phyloP scores from a whole-genome alignment of 192 early-diverging fungal genomes.

The Haplosporangium gracile region DNA sequence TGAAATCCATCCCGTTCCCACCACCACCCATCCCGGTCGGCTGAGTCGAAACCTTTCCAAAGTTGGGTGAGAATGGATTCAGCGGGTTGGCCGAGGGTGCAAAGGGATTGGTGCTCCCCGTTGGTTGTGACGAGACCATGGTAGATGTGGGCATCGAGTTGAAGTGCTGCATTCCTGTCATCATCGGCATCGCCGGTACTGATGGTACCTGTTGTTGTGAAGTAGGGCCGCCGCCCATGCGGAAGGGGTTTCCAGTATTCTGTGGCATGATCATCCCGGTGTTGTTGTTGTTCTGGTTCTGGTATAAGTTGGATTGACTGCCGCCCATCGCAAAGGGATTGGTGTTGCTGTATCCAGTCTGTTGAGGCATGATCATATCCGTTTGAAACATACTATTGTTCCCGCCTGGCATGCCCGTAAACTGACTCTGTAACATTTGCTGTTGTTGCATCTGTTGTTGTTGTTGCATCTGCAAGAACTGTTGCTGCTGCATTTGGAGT shows the following conservation, averaged over 20 bases:
- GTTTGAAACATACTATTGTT: constrained; percentile 23
- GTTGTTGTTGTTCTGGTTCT: constrained; percentile 14
- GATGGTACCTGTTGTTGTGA: constrained; percentile 12
- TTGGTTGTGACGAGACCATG: constrained; percentile 35
- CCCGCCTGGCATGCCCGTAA: constrained; percentile 29
- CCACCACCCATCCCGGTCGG: constrained; percentile 39
- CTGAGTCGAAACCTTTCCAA: constrained; percentile 43
- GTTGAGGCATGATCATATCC: constrained; percentile 23
- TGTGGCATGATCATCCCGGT: constrained; percentile 36
- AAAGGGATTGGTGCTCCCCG: constrained; percentile 48
- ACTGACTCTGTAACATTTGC: constrained; percentile 47
- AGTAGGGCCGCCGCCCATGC: constrained; percentile 6
- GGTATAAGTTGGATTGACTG: constrained; percentile 13
- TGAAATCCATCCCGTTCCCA: background rate
- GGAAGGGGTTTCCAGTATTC: constrained; percentile 54
- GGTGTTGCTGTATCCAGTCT: constrained; percentile 33
- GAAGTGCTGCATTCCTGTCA: constrained; percentile 37
- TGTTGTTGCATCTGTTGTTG: constrained; percentile 41
- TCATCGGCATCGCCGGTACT: constrained; percentile 35
- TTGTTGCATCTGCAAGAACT: constrained; percentile 47
- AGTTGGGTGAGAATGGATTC: constrained; percentile 55
- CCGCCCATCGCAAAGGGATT: constrained; percentile 55
- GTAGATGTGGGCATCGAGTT: constrained; percentile 37
- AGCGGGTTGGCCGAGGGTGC: constrained; percentile 44
- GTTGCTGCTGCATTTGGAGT: constrained; percentile 38